phyloP scores from a whole-genome alignment of 228 moss, liverwort and hornwort genomes.

The Sphagnum magellanicum region DNA sequence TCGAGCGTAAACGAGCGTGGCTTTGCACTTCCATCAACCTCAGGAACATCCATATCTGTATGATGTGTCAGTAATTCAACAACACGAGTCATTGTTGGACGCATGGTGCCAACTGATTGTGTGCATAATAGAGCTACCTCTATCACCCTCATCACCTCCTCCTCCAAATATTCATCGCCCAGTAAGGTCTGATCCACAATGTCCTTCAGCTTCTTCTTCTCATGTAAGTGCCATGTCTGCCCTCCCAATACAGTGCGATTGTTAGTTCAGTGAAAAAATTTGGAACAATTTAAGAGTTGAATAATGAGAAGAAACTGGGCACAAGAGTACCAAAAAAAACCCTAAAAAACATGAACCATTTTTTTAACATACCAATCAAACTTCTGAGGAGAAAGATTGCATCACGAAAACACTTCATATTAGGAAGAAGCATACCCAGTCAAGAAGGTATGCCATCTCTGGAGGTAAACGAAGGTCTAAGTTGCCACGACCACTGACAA shows the following conservation, averaged over 20 bases:
- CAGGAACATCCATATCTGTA: conserved; percentile 7
- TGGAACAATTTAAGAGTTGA: no score
- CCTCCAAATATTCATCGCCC: background rate
- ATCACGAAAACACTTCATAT: background rate
- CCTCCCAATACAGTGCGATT: background rate
- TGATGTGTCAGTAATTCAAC: conserved; percentile 5
- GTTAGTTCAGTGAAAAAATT: background rate
- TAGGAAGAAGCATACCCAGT: conserved; percentile 4
- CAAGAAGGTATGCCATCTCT: conserved; percentile 9
- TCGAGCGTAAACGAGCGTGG: no score
- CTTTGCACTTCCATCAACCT: background rate
- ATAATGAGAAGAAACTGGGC: background rate
- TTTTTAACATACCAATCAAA: background rate
- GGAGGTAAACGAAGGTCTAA: conserved; percentile 7
- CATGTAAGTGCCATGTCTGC: conserved; percentile 13
- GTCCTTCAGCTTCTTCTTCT: conserved; percentile 5
- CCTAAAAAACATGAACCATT: background rate
- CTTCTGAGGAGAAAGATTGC: background rate
- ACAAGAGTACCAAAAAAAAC: background rate
- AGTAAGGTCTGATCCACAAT: conserved; percentile 1
- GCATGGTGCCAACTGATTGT: conserved; percentile 9
- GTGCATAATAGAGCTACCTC: conserved; percentile 11
- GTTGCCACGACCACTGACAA: conserved; percentile 14
- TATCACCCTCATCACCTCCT: conserved; percentile 6
- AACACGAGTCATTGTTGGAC: conserved; percentile 8